These are phyloP conservation scores for Gaultheria prostrata DNA, from an alignment of 148 eudicot species.

Conservation along the genomic window DNA sequence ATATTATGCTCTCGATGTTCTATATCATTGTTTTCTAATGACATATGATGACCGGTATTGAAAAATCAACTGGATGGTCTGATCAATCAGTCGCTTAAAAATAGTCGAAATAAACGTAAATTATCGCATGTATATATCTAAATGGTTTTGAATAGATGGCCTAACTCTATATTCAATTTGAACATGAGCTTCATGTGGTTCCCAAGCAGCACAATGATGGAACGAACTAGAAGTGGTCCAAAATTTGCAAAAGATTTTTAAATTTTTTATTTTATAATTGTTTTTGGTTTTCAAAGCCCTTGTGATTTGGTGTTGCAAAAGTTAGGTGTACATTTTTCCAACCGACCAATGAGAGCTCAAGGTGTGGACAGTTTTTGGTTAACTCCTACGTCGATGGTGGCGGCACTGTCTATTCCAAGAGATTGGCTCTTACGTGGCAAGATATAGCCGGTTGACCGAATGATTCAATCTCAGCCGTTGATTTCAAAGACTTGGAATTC, in stretches of 20 bases:
- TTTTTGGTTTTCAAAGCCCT: not conserved
- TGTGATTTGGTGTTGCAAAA: not conserved
- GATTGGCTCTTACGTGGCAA: not conserved
- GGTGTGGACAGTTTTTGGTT: conserved; percentile 3
- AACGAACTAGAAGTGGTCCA: not conserved
- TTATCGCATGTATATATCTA: no score
- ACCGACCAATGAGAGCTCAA: not conserved
- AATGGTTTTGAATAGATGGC: not conserved
- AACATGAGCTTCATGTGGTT: no score
- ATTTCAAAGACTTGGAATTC: conserved; percentile 9
- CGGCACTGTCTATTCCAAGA: not conserved
- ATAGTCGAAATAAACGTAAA: no score
- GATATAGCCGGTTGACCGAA: not conserved
- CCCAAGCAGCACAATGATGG: not conserved
- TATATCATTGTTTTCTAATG: not conserved
- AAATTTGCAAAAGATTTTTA: not conserved
- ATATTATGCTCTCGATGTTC: not conserved
- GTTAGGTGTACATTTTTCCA: not conserved
- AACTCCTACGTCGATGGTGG: not conserved
- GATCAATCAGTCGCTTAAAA: no score
- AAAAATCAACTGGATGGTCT: not conserved
- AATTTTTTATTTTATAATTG: not conserved
- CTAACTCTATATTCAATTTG: no score
- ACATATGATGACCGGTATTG: not conserved
- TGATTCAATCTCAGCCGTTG: not conserved